phyloP scores from a whole-genome alignment of 1,139 yeast species.

The Scheffersomyces segobiensis region DNA sequence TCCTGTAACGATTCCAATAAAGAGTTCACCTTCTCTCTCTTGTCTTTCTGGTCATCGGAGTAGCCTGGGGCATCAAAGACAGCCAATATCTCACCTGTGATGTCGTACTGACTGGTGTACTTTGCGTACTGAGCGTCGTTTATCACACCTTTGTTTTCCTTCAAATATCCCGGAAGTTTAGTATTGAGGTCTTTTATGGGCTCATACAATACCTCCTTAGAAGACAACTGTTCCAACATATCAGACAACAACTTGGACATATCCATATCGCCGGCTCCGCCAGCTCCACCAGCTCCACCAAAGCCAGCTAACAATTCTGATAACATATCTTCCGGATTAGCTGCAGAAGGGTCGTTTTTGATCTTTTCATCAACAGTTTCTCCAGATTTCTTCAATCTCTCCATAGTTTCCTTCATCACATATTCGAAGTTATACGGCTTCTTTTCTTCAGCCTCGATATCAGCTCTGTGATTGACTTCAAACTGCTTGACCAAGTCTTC shows the following conservation, averaged over 20 bases:
- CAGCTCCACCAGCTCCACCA: slow-evolving; percentile 42
- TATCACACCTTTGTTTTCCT: slow-evolving; percentile 46
- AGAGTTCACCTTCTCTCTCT: slow-evolving; percentile 54
- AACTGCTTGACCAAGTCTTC: slow-evolving; percentile 51
- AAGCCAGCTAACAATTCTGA: slow-evolving; percentile 54
- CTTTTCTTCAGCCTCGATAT: slow-evolving; percentile 34
- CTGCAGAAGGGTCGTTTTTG: slow-evolving; percentile 46
- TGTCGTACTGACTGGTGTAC: slow-evolving; percentile 56
- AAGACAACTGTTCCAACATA: slow-evolving; percentile 80
- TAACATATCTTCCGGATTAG: slow-evolving; percentile 59
- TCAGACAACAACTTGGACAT: slow-evolving; percentile 68
- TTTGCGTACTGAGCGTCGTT: slow-evolving; percentile 49
- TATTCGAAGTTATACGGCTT: slow-evolving; percentile 58
- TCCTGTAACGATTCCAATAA: slow-evolving; percentile 74
- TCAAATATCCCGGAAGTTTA: slow-evolving; percentile 66
- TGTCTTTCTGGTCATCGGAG: slow-evolving; percentile 49
- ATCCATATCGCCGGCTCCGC: slow-evolving; percentile 53
- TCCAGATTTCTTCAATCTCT: slow-evolving; percentile 72
- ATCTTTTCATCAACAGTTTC: slow-evolving; percentile 63
- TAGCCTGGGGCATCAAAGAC: slow-evolving; percentile 60
- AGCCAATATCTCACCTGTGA: slow-evolving; percentile 53
- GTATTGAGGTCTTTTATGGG: slow-evolving; percentile 80
- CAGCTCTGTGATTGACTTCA: slow-evolving; percentile 36
- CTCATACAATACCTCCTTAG: slow-evolving; percentile 84
- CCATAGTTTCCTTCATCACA: slow-evolving; percentile 80